These are phyloP conservation scores for Calonectria pteridis DNA, from an alignment of 2,329 filamentous ascomycete species.

Conservation along the genomic window DNA sequence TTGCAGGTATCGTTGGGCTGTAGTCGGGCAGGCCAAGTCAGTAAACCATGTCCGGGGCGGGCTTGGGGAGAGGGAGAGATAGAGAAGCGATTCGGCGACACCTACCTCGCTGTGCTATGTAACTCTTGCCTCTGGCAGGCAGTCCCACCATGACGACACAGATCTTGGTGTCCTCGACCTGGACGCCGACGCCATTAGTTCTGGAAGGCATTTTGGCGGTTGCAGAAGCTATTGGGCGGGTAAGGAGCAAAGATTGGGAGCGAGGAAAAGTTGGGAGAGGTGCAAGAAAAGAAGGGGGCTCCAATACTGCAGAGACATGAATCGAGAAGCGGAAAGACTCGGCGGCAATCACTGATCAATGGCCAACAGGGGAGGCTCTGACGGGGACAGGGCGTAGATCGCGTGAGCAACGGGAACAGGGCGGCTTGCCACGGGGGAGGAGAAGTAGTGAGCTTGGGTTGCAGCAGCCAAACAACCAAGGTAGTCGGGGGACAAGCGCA, in stretches of 20 bases:
- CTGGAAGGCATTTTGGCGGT: conserved; percentile 57
- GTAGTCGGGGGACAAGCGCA: conserved; percentile 1
- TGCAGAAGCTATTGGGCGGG: conserved; percentile 32
- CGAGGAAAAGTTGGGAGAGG: conserved; percentile 18
- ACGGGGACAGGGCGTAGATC: conserved; percentile 17
- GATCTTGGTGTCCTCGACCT: conserved; percentile 96
- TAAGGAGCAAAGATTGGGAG: conserved; percentile 4
- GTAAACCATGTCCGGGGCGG: neutral
- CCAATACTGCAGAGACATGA: conserved; percentile 46
- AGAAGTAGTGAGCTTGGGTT: conserved; percentile 30
- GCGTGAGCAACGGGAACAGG: conserved; percentile 33
- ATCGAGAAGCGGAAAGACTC: conserved; percentile 23
- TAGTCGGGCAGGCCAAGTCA: conserved; percentile 20
- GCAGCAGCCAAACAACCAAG: conserved; percentile 12
- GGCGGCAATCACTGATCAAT: conserved; percentile 32
- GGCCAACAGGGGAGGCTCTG: conserved; percentile 19
- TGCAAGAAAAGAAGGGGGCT: conserved; percentile 28
- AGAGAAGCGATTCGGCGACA: conserved; percentile 24
- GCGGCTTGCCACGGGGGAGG: conserved; percentile 29
- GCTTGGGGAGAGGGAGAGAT: neutral
- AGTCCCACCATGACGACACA: conserved; percentile 99
- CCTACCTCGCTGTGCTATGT: conserved; percentile 96
- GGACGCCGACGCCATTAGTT: conserved; percentile 78
- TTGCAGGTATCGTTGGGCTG: conserved; percentile 92
- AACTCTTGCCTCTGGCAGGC: conserved; percentile 94